Base-by-base conservation (phyloP, 139 green algal genomes). In the Haematococcus sp. region DNA sequence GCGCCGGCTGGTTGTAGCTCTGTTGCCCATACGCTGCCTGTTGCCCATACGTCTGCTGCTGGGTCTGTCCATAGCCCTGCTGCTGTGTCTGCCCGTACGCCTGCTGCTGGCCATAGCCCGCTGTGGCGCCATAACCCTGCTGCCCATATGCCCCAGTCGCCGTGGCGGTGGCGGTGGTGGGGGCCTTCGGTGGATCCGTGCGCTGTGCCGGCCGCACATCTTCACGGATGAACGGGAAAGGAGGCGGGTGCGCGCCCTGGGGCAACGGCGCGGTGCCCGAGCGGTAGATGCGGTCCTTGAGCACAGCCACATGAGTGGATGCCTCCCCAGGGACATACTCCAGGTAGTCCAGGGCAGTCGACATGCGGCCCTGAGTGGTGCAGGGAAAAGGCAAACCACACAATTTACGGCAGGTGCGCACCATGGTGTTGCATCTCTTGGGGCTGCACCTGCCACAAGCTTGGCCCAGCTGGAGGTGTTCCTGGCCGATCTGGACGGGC, bases 211-310 rank as follows among this genome's bases (percentile, higher is more conserved):
- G 77, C 32, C 59, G 61, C 28, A 87, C 63, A 13, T 91, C 68
- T 70, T 93, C 87, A 0, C 75, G 68, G 9, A 86, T 75, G 70
- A 91, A 94, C 17, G 89, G 88, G 81, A 93, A 93, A 22, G 88
- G 87, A 17, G 88, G 88, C 23, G 84, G 71, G 44, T 80, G 28
- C 15, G 79, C 64, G 32, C 65, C 65, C n/a, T 55, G 86, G 34
- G 55, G 79, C 81, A 17, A 70, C 32, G 19, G 75, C 56, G 76
- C 58, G 25, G 66, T 65, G 2, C 80, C 80, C 7, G 70, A 84
- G 65, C 87, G 87, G 79, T 90, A 95, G 72, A 98, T 93, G 59
- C 95, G 88, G 70, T 99, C 92, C 63, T 83, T 85, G 35, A 98
- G 84, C 23, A 89, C 79, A 15, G 88, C 85, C 55, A 92, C 81